phyloP scores from a whole-genome alignment of 768 basidiomycete genomes.

The Boletus rubescentipes region DNA sequence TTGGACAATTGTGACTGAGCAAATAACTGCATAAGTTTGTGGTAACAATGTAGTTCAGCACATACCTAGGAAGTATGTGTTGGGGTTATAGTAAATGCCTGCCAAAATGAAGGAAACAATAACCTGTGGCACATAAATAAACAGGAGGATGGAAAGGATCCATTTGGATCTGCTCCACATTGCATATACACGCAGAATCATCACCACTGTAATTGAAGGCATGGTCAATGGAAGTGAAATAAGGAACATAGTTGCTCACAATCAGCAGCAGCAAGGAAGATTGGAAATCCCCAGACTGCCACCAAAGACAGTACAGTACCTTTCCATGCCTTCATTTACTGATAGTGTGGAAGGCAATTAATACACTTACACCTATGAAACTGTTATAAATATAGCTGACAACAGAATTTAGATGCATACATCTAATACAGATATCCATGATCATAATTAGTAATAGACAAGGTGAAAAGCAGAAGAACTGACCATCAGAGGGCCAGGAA shows the following conservation, averaged over 20 bases:
- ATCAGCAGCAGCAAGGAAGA: constrained; percentile 6
- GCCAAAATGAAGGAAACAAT: neutral
- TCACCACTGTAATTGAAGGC: neutral
- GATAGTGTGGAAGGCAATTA: too few relatives aligned
- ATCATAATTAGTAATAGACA: neutral
- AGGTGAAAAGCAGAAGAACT: neutral
- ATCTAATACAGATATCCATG: neutral
- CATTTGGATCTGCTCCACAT: neutral
- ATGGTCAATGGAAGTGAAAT: neutral
- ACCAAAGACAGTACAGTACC: neutral
- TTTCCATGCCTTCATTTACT: neutral
- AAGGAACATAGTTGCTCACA: neutral
- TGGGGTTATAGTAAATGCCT: neutral
- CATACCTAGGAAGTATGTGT: neutral
- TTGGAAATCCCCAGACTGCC: neutral
- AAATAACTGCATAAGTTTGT: neutral
- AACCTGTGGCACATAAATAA: neutral
- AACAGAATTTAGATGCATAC: neutral
- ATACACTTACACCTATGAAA: constrained; percentile 10
- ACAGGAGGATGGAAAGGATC: neutral
- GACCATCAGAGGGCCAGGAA: constrained; percentile 1
- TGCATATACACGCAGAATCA: neutral
- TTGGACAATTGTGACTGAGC: neutral
- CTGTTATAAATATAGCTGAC: neutral
- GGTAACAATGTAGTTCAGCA: neutral